These are phyloP conservation scores for Penicillium daleae DNA, from an alignment of 495 filamentous ascomycete species.

Conservation along the genomic window DNA sequence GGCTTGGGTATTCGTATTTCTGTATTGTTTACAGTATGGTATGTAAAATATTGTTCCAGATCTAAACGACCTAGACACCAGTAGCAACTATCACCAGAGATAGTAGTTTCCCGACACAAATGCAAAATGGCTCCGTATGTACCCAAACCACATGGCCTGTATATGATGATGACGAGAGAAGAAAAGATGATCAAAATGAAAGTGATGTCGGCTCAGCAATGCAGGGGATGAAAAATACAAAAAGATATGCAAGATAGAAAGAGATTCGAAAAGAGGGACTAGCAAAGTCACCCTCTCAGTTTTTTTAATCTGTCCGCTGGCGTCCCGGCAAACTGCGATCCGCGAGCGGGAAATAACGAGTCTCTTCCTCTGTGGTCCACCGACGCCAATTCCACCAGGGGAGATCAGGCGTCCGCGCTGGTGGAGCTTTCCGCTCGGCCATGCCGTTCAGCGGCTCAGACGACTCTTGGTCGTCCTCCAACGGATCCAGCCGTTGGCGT, in stretches of 20 bases:
- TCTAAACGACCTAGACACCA: not conserved
- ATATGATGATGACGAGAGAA: not conserved
- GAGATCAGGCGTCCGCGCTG: conserved; percentile 4
- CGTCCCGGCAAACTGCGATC: conserved; percentile 27
- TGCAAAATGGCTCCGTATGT: conserved; percentile 4
- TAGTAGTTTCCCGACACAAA: not conserved
- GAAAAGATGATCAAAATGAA: conserved; percentile 1
- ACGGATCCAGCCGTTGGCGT: conserved; percentile 15
- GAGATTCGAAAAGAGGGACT: conserved; percentile 5
- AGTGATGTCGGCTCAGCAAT: conserved; percentile 10
- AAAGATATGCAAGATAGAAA: not conserved
- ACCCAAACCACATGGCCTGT: conserved; percentile 2
- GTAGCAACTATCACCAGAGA: not conserved
- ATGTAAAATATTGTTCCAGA: conserved; percentile 3
- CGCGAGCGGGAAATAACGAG: conserved; percentile 37
- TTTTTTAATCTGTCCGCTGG: conserved; percentile 18
- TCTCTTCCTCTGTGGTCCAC: conserved; percentile 30
- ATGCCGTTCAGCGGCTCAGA: conserved; percentile 30
- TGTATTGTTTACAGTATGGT: conserved; percentile 3
- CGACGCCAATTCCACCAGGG: conserved; percentile 47
- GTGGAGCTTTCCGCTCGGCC: conserved; percentile 24
- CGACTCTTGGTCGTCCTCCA: conserved; percentile 22
- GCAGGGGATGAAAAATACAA: conserved; percentile 2
- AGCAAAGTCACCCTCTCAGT: conserved; percentile 12
- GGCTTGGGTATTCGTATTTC: conserved; percentile 6